These are phyloP conservation scores for Adenanthera pavonina DNA, from an alignment of 306 rosid genomes.

Conservation along the genomic window DNA sequence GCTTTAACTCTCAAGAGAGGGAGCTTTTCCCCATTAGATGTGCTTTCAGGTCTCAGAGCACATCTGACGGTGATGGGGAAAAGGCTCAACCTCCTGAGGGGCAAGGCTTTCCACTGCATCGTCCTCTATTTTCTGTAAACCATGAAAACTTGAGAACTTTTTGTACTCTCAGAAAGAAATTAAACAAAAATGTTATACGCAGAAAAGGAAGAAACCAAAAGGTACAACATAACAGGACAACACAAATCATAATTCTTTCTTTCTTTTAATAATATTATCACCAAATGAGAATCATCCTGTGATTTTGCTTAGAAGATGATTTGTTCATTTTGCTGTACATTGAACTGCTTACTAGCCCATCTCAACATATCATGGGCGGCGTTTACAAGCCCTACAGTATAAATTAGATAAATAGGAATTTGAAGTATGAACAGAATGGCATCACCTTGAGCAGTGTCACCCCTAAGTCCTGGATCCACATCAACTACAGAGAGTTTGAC, in stretches of 20 bases:
- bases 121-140: background rate
- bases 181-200: background rate
- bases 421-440: conserved; percentile 19
- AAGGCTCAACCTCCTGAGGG: background rate
- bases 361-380: background rate
- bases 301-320: background rate
- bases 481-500: conserved; percentile 61
- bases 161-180: background rate
- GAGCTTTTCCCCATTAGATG: background rate
- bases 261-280: background rate
- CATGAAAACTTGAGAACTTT: background rate
- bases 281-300: background rate
- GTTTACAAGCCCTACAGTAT: background rate
- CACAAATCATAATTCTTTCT: background rate
- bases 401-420: background rate
- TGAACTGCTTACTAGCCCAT: background rate
- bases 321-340: background rate
- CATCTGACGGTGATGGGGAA: background rate
- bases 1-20: background rate
- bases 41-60: background rate
- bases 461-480: conserved; percentile 78
- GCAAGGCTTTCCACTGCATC: background rate
- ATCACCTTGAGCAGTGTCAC: conserved; percentile 77
- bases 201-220: background rate
- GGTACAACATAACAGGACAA: background rate